Base-by-base conservation (phyloP, 2,329 filamentous ascomycete species). In the Stagonosporopsis rhizophila region DNA sequence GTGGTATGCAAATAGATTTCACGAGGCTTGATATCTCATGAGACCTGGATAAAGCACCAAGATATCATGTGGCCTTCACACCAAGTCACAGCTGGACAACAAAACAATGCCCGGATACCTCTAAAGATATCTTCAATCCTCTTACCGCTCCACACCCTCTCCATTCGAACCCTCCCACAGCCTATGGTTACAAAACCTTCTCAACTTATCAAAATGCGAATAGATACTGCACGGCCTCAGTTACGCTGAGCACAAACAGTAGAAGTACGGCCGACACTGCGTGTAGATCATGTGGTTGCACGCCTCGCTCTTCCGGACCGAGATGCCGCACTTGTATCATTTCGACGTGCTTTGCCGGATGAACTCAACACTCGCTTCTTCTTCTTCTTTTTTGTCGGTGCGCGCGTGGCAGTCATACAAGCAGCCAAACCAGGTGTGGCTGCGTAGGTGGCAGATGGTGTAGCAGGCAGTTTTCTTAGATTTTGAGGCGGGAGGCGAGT, bases 351-450 rank as follows among this genome's bases (percentile, higher is more conserved):
- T 54, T 5, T 48, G 19, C 5, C 38, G n/a, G 19, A 54, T 44
- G 38, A 32, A 44, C 1, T 20, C 38, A 1, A 47, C 38, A 15
- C 37, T 48, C 3, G 51, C 37, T 12, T 42, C 51, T 11, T 48
- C 51, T 17, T 48, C 51, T 23, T 17, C 11, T 9, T 42, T 17
- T 1, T 22, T 30, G n/a, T 28, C 32, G 37, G 30, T 2, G 17
- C 37, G 37, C 15, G 42, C 44, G 15, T 44, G 38, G 9, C 51
- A 47, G 15, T 47, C 51, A 14, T 42, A 46, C n/a, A 52, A 53
- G n/a, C 42, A 37, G 37, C 44, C 51, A 7, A 47, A 22, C 51
- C 51, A 47, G n/a, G 35, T 42, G 44, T 35, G 44, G 14, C 17
- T 30, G 23, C 51, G 44, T 1, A 47, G 28, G n/a, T 22, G 44